Conservation (phyloP, 2,329 filamentous ascomycete genomes). For the Xylaria sp. region DNA sequence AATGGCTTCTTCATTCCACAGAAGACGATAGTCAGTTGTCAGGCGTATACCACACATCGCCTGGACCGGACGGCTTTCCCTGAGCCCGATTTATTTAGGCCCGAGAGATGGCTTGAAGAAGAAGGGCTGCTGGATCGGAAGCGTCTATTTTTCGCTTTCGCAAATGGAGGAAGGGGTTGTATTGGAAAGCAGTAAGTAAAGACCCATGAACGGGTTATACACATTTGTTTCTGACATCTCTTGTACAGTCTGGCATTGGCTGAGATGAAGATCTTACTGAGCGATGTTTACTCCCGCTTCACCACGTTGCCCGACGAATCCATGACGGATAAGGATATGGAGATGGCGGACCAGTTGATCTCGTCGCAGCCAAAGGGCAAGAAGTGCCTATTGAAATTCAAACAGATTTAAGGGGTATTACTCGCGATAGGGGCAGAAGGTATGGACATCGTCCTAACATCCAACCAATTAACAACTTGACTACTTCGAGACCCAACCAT, state of each 20-base stretch:
- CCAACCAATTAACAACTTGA: neutral
- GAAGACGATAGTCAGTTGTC: constrained; percentile 53
- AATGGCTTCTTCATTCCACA: constrained; percentile 51
- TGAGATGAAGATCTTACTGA: constrained; percentile 63
- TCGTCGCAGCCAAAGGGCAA: constrained; percentile 58
- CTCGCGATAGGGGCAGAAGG: neutral
- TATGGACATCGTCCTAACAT: neutral
- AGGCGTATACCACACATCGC: constrained; percentile 56
- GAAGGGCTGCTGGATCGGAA: constrained; percentile 68
- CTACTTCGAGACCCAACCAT: neutral
- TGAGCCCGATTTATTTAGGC: constrained; percentile 69
- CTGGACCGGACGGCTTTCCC: constrained; percentile 65
- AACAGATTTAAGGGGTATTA: constrained; percentile 5
- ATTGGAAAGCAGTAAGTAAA: constrained; percentile 56
- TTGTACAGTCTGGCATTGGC: constrained; percentile 52
- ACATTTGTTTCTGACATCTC: constrained; percentile 1
- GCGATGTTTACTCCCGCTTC: constrained; percentile 56
- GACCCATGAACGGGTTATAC: neutral
- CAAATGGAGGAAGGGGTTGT: constrained; percentile 59
- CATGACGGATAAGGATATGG: constrained; percentile 55
- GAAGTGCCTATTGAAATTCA: constrained; percentile 51
- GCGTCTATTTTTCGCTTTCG: constrained; percentile 60
- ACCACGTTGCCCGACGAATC: constrained; percentile 49
- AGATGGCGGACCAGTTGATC: constrained; percentile 62
- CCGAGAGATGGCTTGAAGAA: constrained; percentile 74